Conservation (phyloP, 768 basidiomycete genomes). For the Psilocybe cubensis region DNA sequence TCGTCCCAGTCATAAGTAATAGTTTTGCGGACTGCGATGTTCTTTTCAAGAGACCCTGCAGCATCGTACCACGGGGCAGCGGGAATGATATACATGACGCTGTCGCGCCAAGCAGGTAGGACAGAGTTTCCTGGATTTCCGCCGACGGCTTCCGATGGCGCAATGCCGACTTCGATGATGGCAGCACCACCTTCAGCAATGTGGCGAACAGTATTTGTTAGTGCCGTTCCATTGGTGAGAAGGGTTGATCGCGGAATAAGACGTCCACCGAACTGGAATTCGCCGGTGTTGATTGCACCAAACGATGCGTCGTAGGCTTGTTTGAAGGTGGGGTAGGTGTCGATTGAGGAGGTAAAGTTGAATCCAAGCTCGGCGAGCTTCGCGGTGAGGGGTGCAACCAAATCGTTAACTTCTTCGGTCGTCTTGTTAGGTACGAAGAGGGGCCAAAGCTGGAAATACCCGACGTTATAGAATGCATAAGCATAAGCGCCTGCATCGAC, state of each 20-base stretch:
- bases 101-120: background rate
- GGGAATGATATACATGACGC: constrained; percentile 1
- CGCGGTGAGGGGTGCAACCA: background rate
- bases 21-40: background rate
- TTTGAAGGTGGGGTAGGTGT: background rate
- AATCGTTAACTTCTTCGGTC: background rate
- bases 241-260: background rate
- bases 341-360: background rate
- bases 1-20: background rate
- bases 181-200: background rate
- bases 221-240: background rate
- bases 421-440: background rate
- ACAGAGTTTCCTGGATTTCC: background rate
- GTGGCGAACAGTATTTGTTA: background rate
- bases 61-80: background rate
- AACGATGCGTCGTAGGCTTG: background rate
- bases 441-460: background rate
- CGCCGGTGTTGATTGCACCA: background rate
- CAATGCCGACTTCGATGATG: background rate
- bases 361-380: background rate
- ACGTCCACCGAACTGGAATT: constrained; percentile 1
- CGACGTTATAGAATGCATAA: background rate
- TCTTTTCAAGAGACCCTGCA: background rate
- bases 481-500: background rate
- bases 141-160: background rate